Conservation (phyloP, 257 asterid species). For the Solanum dulcamara region DNA sequence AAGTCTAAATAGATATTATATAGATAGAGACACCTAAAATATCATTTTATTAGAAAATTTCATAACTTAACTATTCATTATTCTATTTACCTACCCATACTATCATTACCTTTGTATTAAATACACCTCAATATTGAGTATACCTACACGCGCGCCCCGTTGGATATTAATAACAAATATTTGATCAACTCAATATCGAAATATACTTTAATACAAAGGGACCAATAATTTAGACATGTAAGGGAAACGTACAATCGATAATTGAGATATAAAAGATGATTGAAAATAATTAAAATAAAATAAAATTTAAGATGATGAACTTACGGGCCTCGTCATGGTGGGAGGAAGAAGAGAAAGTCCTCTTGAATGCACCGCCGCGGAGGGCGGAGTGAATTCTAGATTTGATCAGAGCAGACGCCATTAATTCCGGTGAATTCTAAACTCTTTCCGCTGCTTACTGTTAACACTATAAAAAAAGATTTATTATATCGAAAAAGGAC, state of each 20-base stretch:
- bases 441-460: neutral
- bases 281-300: neutral
- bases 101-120: neutral
- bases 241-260: too few species aligned
- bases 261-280: neutral
- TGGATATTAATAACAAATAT: neutral
- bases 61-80: neutral
- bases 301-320: neutral
- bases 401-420: conserved; percentile 77
- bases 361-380: conserved; percentile 46
- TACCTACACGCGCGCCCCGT: neutral
- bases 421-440: neutral
- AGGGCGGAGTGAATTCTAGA: conserved; percentile 63
- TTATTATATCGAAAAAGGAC: neutral
- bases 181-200: neutral
- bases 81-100: neutral
- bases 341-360: conserved; percentile 48
- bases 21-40: neutral
- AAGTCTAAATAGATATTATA: neutral
- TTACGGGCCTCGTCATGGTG: conserved; percentile 72
- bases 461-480: neutral
- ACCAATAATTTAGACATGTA: too few species aligned
- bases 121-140: neutral
- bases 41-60: neutral
- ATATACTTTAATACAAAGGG: neutral